A percentile compares a stretch with the other conserved stretches of the same genome.
Conservation (phyloP, 805 yeast species). For the Candida parachauliodes region DNA sequence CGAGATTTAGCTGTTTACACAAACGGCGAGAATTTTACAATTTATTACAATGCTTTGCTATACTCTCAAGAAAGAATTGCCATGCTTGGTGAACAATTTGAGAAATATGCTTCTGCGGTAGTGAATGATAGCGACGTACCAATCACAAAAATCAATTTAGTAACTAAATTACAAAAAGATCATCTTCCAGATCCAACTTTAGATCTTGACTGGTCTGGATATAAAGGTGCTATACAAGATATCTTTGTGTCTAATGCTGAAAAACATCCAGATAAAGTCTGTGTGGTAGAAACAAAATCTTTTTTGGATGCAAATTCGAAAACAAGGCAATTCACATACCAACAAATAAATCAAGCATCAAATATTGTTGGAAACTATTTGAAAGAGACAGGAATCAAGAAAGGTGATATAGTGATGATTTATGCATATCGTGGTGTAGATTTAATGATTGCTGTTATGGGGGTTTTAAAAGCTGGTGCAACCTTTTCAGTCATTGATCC, state of each 20-base stretch:
- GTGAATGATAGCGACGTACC: constrained; percentile 34
- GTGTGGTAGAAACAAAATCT: constrained; percentile 90
- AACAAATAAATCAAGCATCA: constrained; percentile 88
- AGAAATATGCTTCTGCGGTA: constrained; percentile 42
- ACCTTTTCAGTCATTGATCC: constrained; percentile 98
- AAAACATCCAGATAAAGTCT: constrained; percentile 77
- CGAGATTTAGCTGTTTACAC: constrained; percentile 61
- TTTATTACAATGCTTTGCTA: constrained; percentile 72
- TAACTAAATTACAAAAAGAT: constrained; percentile 60
- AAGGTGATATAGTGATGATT: constrained; percentile 96
- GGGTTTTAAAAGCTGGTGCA: constrained; percentile 97
- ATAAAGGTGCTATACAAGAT: constrained; percentile 94
- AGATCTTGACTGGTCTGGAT: constrained; percentile 86
- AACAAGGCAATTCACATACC: constrained; percentile 75
- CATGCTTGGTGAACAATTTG: constrained; percentile 70
- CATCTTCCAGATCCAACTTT: constrained; percentile 83
- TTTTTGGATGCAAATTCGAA: constrained; percentile 49
- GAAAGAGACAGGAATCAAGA: constrained; percentile 70
- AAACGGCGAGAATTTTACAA: constrained; percentile 30
- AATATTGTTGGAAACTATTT: constrained; percentile 90
- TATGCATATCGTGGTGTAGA: constrained; percentile 98
- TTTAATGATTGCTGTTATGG: constrained; percentile 94
- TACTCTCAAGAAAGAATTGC: constrained; percentile 67
- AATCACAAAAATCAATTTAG: constrained; percentile 61
- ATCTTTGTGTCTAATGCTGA: constrained; percentile 86